Evolutionary conservation across 1,139 yeast species (phyloP).

Genomic region (Lodderomyces beijingensis): DNA sequence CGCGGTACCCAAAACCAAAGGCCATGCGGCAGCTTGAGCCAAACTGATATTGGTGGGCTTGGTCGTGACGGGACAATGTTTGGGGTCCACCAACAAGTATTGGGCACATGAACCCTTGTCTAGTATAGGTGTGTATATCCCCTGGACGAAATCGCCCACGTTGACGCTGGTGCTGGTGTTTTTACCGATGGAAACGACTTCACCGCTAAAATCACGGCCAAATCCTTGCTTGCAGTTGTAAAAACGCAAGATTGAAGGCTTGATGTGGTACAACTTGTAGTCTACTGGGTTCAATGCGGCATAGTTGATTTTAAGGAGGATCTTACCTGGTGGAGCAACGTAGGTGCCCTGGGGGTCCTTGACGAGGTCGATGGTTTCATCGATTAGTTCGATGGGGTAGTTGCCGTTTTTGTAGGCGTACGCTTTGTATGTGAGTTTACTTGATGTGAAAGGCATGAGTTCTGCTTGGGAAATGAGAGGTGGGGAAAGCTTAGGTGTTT

Average conservation of each 20-base stretch:
- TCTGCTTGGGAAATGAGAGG: no score
- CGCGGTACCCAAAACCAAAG: constrained; percentile 58
- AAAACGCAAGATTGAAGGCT: constrained; percentile 4
- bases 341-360: constrained; percentile 28
- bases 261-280: constrained; percentile 40
- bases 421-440: constrained; percentile 17
- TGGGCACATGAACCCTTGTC: constrained; percentile 51
- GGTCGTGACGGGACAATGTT: constrained; percentile 33
- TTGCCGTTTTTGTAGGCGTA: constrained; percentile 14
- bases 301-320: constrained; percentile 55
- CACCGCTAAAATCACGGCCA: constrained; percentile 71
- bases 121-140: constrained; percentile 42
- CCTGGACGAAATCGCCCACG: constrained; percentile 65
- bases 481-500: no score
- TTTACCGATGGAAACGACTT: constrained; percentile 53
- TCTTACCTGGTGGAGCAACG: constrained; percentile 35
- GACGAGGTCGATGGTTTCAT: constrained; percentile 13
- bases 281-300: constrained; percentile 72
- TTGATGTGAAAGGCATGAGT: constrained; percentile 17
- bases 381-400: constrained; percentile 13
- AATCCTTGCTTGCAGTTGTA: constrained; percentile 31
- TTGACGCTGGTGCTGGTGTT: constrained; percentile 23
- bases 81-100: constrained; percentile 36
- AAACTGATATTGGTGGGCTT: constrained; percentile 47
- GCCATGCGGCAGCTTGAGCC: constrained; percentile 57